phyloP scores from a whole-genome alignment of 768 basidiomycete species.

The Amanita rimosa region DNA sequence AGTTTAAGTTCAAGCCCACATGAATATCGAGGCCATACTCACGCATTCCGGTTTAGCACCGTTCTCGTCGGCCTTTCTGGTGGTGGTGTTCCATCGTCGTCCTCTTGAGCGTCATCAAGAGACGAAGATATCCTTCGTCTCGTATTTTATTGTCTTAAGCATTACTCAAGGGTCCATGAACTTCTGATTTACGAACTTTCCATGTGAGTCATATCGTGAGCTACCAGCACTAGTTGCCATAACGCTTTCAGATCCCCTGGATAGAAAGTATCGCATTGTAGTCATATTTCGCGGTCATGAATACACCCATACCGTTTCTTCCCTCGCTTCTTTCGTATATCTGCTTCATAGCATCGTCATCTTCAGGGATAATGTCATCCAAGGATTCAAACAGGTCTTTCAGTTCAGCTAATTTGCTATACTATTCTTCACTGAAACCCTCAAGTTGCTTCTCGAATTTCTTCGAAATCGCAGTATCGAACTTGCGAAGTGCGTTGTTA shows the following conservation, averaged over 20 bases:
- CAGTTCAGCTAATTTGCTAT: conserved; percentile 49
- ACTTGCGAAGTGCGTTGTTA: conserved; percentile 62
- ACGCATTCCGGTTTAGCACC: conserved; percentile 52
- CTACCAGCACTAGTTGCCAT: conserved; percentile 29
- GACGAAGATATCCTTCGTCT: conserved; percentile 44
- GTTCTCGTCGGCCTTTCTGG: conserved; percentile 33
- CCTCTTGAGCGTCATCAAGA: conserved; percentile 31
- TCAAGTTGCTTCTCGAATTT: conserved; percentile 63
- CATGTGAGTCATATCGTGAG: conserved; percentile 18
- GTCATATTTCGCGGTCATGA: background rate
- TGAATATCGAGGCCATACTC: conserved; percentile 14
- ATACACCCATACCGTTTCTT: conserved; percentile 31
- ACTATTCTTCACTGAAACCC: conserved; percentile 63
- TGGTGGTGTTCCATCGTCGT: conserved; percentile 22
- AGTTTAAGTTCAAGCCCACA: background rate
- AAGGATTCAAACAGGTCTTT: conserved; percentile 58
- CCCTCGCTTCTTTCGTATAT: conserved; percentile 29
- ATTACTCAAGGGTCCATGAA: background rate
- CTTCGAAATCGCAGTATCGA: conserved; percentile 56
- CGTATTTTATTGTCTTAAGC: conserved; percentile 19
- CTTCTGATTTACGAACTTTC: conserved; percentile 26
- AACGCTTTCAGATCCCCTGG: conserved; percentile 52
- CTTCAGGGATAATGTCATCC: conserved; percentile 59
- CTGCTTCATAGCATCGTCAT: conserved; percentile 39
- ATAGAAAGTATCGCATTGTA: background rate